Evolutionary conservation across 2,329 filamentous ascomycete species (phyloP).

Genomic region (Aspergillus phoenicis): DNA sequence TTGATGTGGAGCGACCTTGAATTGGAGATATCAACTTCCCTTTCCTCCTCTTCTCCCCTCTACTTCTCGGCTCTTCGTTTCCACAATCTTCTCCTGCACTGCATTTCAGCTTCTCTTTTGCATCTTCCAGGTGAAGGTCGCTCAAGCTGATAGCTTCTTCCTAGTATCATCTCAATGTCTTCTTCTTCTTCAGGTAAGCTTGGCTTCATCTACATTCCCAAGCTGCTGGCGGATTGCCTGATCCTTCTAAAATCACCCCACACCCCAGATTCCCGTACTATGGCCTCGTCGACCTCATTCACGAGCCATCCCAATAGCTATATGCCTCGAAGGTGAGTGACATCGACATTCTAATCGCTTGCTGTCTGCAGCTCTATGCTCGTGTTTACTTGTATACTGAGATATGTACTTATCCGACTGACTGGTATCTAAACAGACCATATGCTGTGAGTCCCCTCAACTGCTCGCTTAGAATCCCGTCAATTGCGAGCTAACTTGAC

Average conservation of each 20-base stretch:
- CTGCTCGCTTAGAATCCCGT: not conserved
- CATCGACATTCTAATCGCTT: not conserved
- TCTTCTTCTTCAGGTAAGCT: slow-evolving; percentile 3
- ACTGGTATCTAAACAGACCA: not conserved
- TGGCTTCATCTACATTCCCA: not conserved
- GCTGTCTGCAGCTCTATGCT: not conserved
- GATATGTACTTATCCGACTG: not conserved
- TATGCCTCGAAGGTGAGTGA: slow-evolving; percentile 61
- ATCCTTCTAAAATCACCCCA: slow-evolving; percentile 8
- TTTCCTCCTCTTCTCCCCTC: slow-evolving; percentile 3
- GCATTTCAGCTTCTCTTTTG: not conserved
- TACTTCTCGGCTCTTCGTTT: not conserved
- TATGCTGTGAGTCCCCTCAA: not conserved
- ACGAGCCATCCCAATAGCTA: slow-evolving; percentile 64
- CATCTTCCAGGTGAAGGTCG: not conserved
- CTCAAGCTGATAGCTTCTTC: not conserved
- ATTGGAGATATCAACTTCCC: slow-evolving; percentile 8
- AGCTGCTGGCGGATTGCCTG: slow-evolving; percentile 5
- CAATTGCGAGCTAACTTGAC: not conserved
- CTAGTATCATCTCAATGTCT: not conserved
- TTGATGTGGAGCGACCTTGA: slow-evolving; percentile 13
- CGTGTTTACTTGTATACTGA: not conserved
- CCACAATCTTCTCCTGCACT: not conserved
- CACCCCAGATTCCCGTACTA: slow-evolving; percentile 13
- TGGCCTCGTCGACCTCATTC: slow-evolving; percentile 56